Conservation (phyloP, 2,329 filamentous ascomycete genomes). For the Pezizomycotina sp. region DNA sequence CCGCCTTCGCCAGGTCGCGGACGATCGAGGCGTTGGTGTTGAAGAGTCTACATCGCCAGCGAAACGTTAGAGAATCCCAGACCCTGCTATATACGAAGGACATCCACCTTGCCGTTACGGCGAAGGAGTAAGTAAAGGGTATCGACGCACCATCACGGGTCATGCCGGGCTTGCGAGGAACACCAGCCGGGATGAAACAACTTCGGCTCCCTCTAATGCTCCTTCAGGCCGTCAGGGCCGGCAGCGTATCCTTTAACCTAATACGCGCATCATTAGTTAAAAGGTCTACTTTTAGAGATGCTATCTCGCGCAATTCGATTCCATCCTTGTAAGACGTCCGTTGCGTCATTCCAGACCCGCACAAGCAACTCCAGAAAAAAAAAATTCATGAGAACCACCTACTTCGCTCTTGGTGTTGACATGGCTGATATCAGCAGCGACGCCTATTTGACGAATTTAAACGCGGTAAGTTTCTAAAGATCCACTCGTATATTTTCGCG, state of each 20-base stretch:
- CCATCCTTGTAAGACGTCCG: not conserved
- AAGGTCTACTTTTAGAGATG: conserved; percentile 3
- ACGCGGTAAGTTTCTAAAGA: not conserved
- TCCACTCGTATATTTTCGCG: too few species aligned
- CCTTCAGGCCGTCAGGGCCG: conserved; percentile 56
- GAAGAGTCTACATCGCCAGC: conserved; percentile 54
- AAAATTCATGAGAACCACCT: too few species aligned
- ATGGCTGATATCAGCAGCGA: conserved; percentile 94
- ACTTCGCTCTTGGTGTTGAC: conserved; percentile 90
- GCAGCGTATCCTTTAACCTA: conserved; percentile 76
- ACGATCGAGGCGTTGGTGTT: conserved; percentile 99
- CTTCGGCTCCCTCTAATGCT: conserved; percentile 72
- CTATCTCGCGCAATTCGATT: conserved; percentile 12
- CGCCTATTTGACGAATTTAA: conserved; percentile 42
- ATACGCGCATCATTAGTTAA: too few species aligned
- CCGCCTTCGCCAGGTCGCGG: conserved; percentile 90
- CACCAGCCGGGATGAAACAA: conserved; percentile 96
- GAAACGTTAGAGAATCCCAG: not conserved
- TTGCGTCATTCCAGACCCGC: conserved; percentile 27
- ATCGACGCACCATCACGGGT: conserved; percentile 61
- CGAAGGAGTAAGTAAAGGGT: not conserved
- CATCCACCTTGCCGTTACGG: too few species aligned
- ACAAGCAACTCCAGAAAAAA: not conserved
- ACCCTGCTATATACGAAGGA: too few species aligned
- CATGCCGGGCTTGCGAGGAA: conserved; percentile 99